A percentile compares a stretch with the other conserved stretches of the same genome.
These are phyloP conservation scores for Penicillium herquei DNA, from an alignment of 495 filamentous ascomycete species.

Conservation along the genomic window DNA sequence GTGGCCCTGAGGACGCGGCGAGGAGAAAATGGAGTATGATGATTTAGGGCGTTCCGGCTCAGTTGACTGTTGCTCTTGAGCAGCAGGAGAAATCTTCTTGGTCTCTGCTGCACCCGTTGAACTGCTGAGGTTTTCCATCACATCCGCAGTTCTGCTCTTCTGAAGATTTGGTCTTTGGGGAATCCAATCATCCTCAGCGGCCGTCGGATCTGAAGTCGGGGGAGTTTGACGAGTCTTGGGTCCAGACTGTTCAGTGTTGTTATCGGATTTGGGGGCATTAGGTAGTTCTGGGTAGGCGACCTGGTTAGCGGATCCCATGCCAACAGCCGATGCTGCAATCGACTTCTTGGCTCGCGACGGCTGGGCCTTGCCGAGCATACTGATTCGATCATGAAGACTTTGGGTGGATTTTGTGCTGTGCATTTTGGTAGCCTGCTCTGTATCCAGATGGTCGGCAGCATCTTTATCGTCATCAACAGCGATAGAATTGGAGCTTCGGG, in stretches of 20 bases:
- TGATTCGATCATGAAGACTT: constrained; percentile 86
- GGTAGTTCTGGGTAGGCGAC: constrained; percentile 58
- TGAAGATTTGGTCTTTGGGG: constrained; percentile 45
- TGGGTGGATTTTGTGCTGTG: constrained; percentile 92
- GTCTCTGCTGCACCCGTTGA: constrained; percentile 1
- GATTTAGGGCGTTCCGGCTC: constrained; percentile 42
- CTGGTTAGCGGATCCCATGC: constrained; percentile 31
- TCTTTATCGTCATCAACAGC: constrained; percentile 58
- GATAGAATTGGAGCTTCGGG: constrained; percentile 51
- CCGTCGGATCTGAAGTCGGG: constrained; percentile 23
- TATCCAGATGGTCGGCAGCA: constrained; percentile 31
- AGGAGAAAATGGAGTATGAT: constrained; percentile 44
- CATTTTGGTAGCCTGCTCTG: constrained; percentile 45
- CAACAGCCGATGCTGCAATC: constrained; percentile 49
- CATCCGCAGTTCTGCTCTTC: constrained; percentile 59
- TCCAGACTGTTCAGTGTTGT: constrained; percentile 15
- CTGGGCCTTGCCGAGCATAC: constrained; percentile 82
- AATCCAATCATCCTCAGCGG: constrained; percentile 84
- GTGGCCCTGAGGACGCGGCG: constrained; percentile 45
- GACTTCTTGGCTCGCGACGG: constrained; percentile 69
- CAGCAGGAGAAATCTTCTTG: constrained; percentile 9
- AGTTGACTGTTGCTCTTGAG: constrained; percentile 14
- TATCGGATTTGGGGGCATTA: constrained; percentile 32
- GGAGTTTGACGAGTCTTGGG: constrained; percentile 26
- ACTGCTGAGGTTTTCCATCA: constrained; percentile 51